phyloP scores from a whole-genome alignment of 106 monocot species.

The Iris macrosiphon region DNA sequence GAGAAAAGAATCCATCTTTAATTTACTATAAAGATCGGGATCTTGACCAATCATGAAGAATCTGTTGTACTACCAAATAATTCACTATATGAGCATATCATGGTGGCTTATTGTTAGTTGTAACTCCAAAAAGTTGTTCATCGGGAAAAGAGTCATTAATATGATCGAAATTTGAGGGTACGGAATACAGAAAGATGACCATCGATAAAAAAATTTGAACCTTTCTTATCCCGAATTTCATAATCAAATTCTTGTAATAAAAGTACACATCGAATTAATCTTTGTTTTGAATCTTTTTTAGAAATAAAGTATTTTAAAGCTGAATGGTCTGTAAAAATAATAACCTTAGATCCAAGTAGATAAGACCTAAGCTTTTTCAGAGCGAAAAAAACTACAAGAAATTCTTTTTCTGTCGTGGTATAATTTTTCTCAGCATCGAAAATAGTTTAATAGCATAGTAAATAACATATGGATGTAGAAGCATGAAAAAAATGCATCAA shows the following conservation, averaged over 20 bases:
- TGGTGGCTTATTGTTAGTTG: neutral
- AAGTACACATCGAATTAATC: constrained; percentile 10
- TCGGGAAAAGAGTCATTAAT: constrained; percentile 10
- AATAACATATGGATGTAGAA: too few species aligned
- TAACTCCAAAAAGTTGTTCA: constrained; percentile 3
- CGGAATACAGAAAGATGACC: constrained; percentile 6
- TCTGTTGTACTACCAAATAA: neutral
- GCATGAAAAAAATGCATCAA: too few species aligned
- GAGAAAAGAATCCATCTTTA: neutral
- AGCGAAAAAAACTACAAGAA: neutral
- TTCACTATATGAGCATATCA: constrained; percentile 18
- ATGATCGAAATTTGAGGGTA: neutral
- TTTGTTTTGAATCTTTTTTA: constrained; percentile 9
- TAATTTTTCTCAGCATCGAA: neutral
- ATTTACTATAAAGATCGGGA: too few species aligned
- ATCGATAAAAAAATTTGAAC: constrained; percentile 2
- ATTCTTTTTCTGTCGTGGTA: neutral
- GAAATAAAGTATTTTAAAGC: neutral
- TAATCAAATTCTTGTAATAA: constrained; percentile 20
- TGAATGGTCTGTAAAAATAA: neutral
- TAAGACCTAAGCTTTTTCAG: neutral
- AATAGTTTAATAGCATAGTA: neutral
- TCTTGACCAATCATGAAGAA: neutral
- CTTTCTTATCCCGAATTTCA: constrained; percentile 12
- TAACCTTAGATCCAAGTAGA: neutral